Conservation (phyloP, 441 rosid species). For the Brassica hybrid region DNA sequence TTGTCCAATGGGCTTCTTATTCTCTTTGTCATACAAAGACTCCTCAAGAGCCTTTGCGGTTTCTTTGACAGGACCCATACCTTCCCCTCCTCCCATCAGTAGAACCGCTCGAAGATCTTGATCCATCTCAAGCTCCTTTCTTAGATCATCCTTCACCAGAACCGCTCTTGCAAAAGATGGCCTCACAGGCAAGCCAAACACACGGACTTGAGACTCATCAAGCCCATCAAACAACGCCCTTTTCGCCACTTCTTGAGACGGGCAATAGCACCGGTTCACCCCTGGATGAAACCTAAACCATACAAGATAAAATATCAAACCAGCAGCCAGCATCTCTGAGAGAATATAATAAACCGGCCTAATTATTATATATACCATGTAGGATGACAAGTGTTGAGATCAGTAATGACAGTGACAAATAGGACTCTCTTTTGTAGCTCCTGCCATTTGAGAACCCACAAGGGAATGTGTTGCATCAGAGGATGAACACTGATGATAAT, state of each 20-base stretch:
- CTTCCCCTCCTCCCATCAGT: constrained; percentile 99
- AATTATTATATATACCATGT: constrained; percentile 62
- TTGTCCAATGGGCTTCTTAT: constrained; percentile 75
- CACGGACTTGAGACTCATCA: constrained; percentile 71
- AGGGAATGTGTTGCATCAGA: constrained; percentile 94
- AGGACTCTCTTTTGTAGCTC: constrained; percentile 89
- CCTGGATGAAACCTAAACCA: constrained; percentile 89
- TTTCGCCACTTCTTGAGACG: constrained; percentile 89
- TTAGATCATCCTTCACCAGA: constrained; percentile 71
- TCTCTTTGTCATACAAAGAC: constrained; percentile 59
- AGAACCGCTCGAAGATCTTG: constrained; percentile 81
- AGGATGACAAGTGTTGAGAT: constrained; percentile 90
- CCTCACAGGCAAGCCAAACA: constrained; percentile 90
- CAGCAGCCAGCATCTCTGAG: neutral
- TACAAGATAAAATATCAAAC: neutral
- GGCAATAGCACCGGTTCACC: constrained; percentile 91
- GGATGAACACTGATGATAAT: constrained; percentile 98
- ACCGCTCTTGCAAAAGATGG: constrained; percentile 93
- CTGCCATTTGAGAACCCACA: constrained; percentile 98
- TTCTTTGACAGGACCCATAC: constrained; percentile 98
- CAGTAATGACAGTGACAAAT: constrained; percentile 93
- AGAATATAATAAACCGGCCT: constrained; percentile 5
- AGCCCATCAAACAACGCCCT: constrained; percentile 84
- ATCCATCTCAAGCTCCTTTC: constrained; percentile 84
- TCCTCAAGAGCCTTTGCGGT: constrained; percentile 79